A percentile compares a stretch with the other conserved stretches of the same genome.
phyloP scores from a whole-genome alignment of 2,329 filamentous ascomycete species.

The Clarireedia paspali region DNA sequence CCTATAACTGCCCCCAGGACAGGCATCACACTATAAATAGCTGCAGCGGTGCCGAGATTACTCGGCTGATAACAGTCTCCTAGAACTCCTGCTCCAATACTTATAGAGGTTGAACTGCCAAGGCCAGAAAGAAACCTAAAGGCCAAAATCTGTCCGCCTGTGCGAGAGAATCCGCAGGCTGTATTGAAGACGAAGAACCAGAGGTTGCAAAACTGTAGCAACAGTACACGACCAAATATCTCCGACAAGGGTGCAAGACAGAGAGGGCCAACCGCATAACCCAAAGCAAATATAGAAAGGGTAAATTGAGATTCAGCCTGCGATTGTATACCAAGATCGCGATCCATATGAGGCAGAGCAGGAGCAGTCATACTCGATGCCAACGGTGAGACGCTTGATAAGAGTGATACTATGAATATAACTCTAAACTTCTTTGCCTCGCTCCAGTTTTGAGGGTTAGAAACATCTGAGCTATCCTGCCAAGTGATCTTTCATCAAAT shows the following conservation, averaged over 20 bases:
- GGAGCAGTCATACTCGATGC: too few relatives aligned
- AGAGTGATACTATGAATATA: too few relatives aligned
- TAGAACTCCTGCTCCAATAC: neutral
- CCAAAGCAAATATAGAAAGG: constrained; percentile 1
- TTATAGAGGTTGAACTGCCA: neutral
- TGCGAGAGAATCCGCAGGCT: neutral
- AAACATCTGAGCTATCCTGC: too few relatives aligned
- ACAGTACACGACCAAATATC: neutral
- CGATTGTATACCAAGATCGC: too few relatives aligned
- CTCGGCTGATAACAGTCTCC: neutral
- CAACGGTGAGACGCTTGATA: too few relatives aligned
- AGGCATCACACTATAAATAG: constrained; percentile 45
- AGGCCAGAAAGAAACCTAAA: neutral
- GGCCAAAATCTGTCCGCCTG: neutral
- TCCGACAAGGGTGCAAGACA: neutral
- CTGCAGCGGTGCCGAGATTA: neutral
- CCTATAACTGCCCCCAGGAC: constrained; percentile 52
- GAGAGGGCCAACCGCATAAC: neutral
- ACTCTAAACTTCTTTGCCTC: too few relatives aligned
- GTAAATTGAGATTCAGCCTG: too few relatives aligned
- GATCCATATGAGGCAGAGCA: too few relatives aligned
- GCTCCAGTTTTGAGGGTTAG: too few relatives aligned
- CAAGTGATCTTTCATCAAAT: too few relatives aligned
- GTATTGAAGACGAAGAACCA: neutral
- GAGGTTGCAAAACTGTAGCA: neutral